Conservation (phyloP, 1,284 basidiomycete species). For the Cryptococcus hybrid region DNA sequence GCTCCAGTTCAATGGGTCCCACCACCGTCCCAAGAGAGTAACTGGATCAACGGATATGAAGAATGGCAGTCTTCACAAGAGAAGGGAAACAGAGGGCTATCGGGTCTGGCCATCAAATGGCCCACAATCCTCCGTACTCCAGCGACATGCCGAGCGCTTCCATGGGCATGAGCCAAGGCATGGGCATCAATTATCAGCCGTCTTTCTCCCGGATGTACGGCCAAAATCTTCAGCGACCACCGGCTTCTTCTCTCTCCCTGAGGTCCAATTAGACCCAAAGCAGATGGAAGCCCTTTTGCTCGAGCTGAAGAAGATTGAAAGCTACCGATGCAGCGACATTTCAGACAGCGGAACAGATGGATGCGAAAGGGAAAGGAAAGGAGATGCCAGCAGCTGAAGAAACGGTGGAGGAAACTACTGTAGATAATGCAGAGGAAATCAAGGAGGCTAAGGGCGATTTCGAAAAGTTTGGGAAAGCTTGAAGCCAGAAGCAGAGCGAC, state of each 20-base stretch:
- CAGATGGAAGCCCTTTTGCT: constrained; percentile 15
- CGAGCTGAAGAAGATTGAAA: constrained; percentile 63
- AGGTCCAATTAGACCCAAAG: neutral
- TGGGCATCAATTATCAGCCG: constrained; percentile 8
- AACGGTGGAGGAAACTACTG: constrained; percentile 47
- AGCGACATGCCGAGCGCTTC: neutral
- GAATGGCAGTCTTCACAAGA: no score
- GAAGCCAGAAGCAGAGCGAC: constrained; percentile 49
- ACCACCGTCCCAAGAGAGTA: no score
- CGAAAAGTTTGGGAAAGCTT: constrained; percentile 52
- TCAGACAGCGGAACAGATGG: constrained; percentile 14
- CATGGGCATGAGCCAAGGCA: neutral
- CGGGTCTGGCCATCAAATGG: no score
- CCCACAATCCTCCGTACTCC: no score
- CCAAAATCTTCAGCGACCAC: constrained; percentile 1
- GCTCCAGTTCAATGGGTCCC: no score
- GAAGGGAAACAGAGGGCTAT: no score
- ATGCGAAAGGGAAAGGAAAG: constrained; percentile 50
- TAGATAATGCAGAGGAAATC: constrained; percentile 40
- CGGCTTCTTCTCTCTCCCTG: neutral
- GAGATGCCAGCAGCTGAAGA: constrained; percentile 51
- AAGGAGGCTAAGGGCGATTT: constrained; percentile 53
- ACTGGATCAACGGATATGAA: no score
- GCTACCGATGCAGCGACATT: constrained; percentile 53
- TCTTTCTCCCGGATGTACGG: constrained; percentile 16